Evolutionary conservation across 1,284 basidiomycete genomes (phyloP).

Genomic region (Anthracocystis panici-leucophaei): DNA sequence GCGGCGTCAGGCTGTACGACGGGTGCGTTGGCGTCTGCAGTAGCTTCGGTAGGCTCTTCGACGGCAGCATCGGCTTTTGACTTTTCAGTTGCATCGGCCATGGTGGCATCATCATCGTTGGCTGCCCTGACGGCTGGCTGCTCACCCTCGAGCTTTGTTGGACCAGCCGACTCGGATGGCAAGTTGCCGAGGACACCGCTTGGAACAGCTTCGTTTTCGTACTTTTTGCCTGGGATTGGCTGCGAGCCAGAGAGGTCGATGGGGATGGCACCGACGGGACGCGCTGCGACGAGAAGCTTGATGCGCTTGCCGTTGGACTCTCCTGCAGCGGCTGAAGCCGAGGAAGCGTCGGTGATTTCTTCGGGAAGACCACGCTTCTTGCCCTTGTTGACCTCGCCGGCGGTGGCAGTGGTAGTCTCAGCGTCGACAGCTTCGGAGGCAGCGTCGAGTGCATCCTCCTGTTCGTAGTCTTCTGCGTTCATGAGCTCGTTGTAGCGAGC

Average conservation of each 20-base stretch:
- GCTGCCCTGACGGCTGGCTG: conserved; percentile 48
- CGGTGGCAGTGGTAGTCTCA: conserved; percentile 25
- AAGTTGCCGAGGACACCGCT: conserved; percentile 66
- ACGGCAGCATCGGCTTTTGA: conserved; percentile 70
- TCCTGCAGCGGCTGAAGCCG: conserved; percentile 30
- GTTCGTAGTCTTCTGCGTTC: conserved; percentile 69
- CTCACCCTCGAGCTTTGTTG: conserved; percentile 35
- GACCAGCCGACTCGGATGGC: conserved; percentile 48
- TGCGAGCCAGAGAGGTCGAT: conserved; percentile 65
- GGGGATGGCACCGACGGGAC: conserved; percentile 62
- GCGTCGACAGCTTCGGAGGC: conserved; percentile 22
- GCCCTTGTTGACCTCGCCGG: conserved; percentile 29
- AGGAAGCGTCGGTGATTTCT: conserved; percentile 58
- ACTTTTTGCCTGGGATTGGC: conserved; percentile 67
- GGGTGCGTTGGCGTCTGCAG: conserved; percentile 74
- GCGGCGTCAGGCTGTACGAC: conserved; percentile 75
- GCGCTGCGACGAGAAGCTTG: conserved; percentile 64
- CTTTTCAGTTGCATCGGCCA: conserved; percentile 55
- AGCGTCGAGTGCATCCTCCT: conserved; percentile 55
- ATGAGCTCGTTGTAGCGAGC: conserved; percentile 68
- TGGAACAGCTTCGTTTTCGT: conserved; percentile 66
- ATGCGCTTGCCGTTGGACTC: conserved; percentile 62
- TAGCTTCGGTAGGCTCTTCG: conserved; percentile 80
- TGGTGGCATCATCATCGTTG: conserved; percentile 58
- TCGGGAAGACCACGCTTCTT: conserved; percentile 67